Evolutionary conservation across 148 eudicot species (phyloP).

Genomic region (Selenicereus undatus): DNA sequence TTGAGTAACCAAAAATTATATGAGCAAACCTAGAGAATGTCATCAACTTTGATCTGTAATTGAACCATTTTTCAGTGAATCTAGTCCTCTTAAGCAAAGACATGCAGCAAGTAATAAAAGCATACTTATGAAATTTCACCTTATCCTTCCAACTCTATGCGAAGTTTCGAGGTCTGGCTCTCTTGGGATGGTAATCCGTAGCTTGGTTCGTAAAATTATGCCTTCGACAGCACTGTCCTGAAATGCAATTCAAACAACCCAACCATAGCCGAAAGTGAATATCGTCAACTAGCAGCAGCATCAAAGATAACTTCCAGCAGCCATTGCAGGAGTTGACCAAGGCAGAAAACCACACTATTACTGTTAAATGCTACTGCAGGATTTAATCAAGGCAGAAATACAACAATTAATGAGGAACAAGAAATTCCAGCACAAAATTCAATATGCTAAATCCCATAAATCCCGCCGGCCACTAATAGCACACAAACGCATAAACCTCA

Average conservation of each 20-base stretch:
- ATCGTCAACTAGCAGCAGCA: background rate
- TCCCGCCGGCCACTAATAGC: too few species aligned
- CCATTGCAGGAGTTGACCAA: too few species aligned
- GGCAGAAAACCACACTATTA: too few species aligned
- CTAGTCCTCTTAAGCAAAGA: background rate
- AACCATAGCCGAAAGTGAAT: too few species aligned
- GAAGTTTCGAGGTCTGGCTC: slow-evolving; percentile 85
- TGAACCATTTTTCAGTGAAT: slow-evolving; percentile 3
- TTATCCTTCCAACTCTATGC: slow-evolving; percentile 62
- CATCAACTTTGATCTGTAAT: slow-evolving; percentile 22
- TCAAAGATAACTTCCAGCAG: too few species aligned
- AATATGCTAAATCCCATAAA: too few species aligned
- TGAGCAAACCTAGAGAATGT: background rate
- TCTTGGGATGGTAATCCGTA: slow-evolving; percentile 71
- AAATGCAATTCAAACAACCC: slow-evolving; percentile 19
- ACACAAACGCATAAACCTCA: too few species aligned
- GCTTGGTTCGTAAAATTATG: slow-evolving; percentile 31
- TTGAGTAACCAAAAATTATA: background rate
- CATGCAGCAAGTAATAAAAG: background rate
- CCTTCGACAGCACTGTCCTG: slow-evolving; percentile 49
- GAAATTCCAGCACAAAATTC: too few species aligned
- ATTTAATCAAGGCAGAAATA: too few species aligned
- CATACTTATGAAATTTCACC: slow-evolving; percentile 38
- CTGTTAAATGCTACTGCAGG: too few species aligned
- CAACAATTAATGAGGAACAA: too few species aligned